phyloP scores from a whole-genome alignment of 2,329 filamentous ascomycete species.

The Stenocarpella maydis region DNA sequence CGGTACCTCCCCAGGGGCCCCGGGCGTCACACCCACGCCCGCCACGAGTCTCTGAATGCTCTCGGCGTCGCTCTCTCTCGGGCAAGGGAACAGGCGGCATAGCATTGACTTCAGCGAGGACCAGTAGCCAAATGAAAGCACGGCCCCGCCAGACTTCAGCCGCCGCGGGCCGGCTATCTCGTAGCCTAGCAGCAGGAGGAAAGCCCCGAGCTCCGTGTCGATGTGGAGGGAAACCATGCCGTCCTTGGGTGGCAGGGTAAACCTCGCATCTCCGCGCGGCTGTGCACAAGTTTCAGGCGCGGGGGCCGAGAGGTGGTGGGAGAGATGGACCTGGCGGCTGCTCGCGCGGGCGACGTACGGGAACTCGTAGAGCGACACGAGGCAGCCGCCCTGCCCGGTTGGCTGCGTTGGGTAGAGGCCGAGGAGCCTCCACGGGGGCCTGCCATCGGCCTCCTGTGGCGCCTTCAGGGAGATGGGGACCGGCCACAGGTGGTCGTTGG shows the following conservation, averaged over 20 bases:
- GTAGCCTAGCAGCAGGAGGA: neutral
- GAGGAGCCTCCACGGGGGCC: neutral
- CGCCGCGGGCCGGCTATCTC: neutral
- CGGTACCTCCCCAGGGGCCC: neutral
- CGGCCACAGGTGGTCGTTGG: constrained; percentile 3
- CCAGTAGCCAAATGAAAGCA: constrained; percentile 9
- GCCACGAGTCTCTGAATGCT: neutral
- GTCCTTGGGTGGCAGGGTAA: neutral
- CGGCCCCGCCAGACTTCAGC: neutral
- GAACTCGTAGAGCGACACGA: constrained; percentile 18
- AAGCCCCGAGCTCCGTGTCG: neutral
- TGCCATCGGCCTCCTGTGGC: neutral
- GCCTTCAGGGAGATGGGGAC: neutral
- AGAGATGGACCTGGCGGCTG: constrained; percentile 5
- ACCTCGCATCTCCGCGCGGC: neutral
- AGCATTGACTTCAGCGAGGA: neutral
- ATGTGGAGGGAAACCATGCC: constrained; percentile 9
- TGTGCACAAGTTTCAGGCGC: neutral
- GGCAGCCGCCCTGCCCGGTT: constrained; percentile 1
- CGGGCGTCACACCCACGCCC: neutral
- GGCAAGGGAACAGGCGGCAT: neutral
- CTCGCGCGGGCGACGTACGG: constrained; percentile 16
- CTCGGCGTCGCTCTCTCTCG: neutral
- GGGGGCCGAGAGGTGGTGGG: neutral
- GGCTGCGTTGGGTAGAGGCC: constrained; percentile 1